Percentiles rank a stretch among this genome's conserved stretches.
These are phyloP conservation scores for Amanita fuliginea DNA, from an alignment of 768 basidiomycete genomes.

Conservation along the genomic window DNA sequence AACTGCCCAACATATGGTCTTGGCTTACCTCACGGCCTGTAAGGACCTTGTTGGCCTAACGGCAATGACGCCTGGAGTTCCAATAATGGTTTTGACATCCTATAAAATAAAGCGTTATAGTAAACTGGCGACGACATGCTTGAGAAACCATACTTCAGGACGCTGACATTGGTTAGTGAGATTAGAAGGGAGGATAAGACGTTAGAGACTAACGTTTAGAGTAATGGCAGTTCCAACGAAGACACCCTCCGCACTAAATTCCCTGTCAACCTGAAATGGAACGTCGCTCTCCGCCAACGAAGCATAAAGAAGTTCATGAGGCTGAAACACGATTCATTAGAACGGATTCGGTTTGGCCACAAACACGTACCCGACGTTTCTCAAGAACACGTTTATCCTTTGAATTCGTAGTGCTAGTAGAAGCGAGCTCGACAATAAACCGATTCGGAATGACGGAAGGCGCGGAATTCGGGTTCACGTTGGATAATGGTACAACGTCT, in stretches of 20 bases:
- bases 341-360: background rate
- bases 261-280: slow-evolving; percentile 33
- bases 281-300: slow-evolving; percentile 32
- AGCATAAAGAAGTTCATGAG: slow-evolving; percentile 40
- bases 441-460: slow-evolving; percentile 32
- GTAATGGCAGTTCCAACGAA: slow-evolving; percentile 51
- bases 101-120: slow-evolving; percentile 13
- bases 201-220: slow-evolving; percentile 24
- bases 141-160: slow-evolving; percentile 14
- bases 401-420: background rate
- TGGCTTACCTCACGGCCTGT: slow-evolving; percentile 28
- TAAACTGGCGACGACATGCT: background rate
- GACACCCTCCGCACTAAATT: slow-evolving; percentile 39
- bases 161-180: slow-evolving; percentile 9
- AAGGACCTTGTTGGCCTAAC: slow-evolving; percentile 43
- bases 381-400: background rate
- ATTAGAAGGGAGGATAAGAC: background rate
- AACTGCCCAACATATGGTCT: background rate
- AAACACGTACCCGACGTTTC: background rate
- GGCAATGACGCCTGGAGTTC: slow-evolving; percentile 40
- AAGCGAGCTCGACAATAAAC: slow-evolving; percentile 43
- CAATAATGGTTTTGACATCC: slow-evolving; percentile 36
- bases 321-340: slow-evolving; percentile 16
- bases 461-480: slow-evolving; percentile 25
- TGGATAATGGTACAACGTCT: slow-evolving; percentile 12